Conservation (phyloP, 306 rosid species). For the Rosa lucieae region DNA sequence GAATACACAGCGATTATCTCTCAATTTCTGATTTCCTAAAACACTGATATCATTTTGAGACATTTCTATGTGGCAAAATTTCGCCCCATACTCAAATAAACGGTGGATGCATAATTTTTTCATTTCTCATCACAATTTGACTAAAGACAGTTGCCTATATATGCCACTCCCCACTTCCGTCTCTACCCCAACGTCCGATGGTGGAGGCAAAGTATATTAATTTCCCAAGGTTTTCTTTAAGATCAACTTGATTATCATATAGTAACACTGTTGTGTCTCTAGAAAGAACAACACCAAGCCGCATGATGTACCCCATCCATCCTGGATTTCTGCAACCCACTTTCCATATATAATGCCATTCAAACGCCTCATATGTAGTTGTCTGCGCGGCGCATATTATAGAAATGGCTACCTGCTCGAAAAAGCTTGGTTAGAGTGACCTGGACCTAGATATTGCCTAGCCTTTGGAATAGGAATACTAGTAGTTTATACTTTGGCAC, state of each 20-base stretch:
- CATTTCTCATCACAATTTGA: too few relatives aligned
- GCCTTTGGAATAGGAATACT: neutral
- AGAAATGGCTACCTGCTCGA: neutral
- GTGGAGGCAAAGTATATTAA: too few relatives aligned
- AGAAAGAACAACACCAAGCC: conserved; percentile 38
- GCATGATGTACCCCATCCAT: neutral
- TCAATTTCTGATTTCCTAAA: too few relatives aligned
- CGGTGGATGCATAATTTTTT: too few relatives aligned
- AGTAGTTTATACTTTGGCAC: conserved; percentile 18
- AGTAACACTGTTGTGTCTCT: conserved; percentile 28
- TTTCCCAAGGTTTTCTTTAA: neutral
- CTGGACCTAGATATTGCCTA: neutral
- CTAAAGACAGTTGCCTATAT: too few relatives aligned
- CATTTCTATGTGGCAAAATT: too few relatives aligned
- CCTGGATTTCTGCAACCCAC: conserved; percentile 7
- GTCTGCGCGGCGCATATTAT: neutral
- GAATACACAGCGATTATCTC: too few relatives aligned
- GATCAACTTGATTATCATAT: neutral
- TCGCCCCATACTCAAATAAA: too few relatives aligned
- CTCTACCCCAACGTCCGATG: too few relatives aligned
- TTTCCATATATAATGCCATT: neutral
- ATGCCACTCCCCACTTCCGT: too few relatives aligned
- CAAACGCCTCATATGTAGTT: neutral
- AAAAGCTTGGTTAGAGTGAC: neutral
- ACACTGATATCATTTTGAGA: too few relatives aligned